Conservation (phyloP, 1,284 basidiomycete species). For the Cystobasidium sp. region DNA sequence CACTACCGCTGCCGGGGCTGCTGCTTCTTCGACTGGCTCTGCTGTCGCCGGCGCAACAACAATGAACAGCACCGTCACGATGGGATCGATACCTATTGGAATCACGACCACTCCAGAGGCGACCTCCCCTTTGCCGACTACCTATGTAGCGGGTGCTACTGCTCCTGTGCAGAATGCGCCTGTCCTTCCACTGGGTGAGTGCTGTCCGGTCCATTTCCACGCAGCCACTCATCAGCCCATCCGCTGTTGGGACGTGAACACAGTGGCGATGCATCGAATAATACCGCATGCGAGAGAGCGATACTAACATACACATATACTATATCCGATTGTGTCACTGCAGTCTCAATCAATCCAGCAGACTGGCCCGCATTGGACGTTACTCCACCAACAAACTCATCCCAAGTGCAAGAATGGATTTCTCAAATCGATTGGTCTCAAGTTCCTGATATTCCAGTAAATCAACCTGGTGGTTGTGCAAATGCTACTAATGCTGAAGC, state of each 20-base stretch:
- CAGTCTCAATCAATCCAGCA: slow-evolving; percentile 48
- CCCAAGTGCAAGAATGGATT: slow-evolving; percentile 74
- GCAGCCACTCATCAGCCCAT: neutral
- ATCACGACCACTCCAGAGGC: slow-evolving; percentile 47
- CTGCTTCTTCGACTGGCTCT: slow-evolving; percentile 7
- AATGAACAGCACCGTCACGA: slow-evolving; percentile 18
- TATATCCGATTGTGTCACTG: neutral
- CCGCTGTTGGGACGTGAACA: neutral
- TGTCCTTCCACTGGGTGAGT: slow-evolving; percentile 67
- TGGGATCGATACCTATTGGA: slow-evolving; percentile 46
- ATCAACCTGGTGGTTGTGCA: slow-evolving; percentile 70
- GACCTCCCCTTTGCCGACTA: slow-evolving; percentile 55
- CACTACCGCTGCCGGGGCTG: slow-evolving; percentile 2
- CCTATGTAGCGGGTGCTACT: slow-evolving; percentile 66
- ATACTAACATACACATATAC: neutral
- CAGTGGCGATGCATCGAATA: slow-evolving; percentile 1
- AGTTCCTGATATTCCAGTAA: slow-evolving; percentile 68
- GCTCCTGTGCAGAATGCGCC: slow-evolving; percentile 70
- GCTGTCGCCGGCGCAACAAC: neutral
- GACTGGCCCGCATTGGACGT: slow-evolving; percentile 73
- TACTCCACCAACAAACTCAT: slow-evolving; percentile 67
- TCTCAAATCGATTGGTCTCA: slow-evolving; percentile 66
- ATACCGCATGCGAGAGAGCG: neutral
- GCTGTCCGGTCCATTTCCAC: neutral
- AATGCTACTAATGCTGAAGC: slow-evolving; percentile 66